Evolutionary conservation across 192 early-diverging fungal species (phyloP).

Genomic region (Umbelopsis isabellina): DNA sequence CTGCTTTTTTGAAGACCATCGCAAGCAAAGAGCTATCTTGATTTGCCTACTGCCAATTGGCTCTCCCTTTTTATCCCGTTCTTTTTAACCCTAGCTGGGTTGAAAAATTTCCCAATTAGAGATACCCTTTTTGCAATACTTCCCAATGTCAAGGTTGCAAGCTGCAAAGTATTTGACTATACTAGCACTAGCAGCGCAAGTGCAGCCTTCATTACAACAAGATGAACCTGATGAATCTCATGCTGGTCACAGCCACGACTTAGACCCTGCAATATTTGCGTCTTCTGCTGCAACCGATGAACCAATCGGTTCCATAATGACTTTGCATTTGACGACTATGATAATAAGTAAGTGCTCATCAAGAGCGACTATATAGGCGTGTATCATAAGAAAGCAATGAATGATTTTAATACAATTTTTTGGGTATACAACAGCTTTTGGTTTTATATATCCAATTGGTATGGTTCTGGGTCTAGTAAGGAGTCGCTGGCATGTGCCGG

Average conservation of each 20-base stretch:
- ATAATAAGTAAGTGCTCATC: slow-evolving; percentile 27
- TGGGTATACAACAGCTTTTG: slow-evolving; percentile 28
- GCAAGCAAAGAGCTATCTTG: too few relatives aligned
- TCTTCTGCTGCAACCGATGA: slow-evolving; percentile 36
- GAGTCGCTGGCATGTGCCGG: slow-evolving; percentile 64
- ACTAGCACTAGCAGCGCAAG: not conserved
- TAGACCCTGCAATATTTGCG: slow-evolving; percentile 30
- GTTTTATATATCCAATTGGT: slow-evolving; percentile 44
- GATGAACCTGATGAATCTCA: not conserved
- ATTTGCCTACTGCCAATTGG: too few relatives aligned
- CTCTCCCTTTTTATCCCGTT: too few relatives aligned
- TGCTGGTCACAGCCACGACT: slow-evolving; percentile 32
- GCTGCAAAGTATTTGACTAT: not conserved
- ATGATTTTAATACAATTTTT: not conserved
- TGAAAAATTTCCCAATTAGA: not conserved
- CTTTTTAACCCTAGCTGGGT: too few relatives aligned
- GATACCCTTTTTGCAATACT: not conserved
- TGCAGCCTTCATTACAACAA: slow-evolving; percentile 2
- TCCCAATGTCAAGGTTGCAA: not conserved
- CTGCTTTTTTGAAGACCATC: too few relatives aligned
- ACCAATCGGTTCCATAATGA: slow-evolving; percentile 38
- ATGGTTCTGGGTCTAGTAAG: slow-evolving; percentile 61
- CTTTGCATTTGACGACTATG: slow-evolving; percentile 35
- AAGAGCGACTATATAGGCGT: too few relatives aligned
- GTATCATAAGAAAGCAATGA: too few relatives aligned